phyloP scores from a whole-genome alignment of 257 asterid genomes.

The Dorcoceras hygrometricum region DNA sequence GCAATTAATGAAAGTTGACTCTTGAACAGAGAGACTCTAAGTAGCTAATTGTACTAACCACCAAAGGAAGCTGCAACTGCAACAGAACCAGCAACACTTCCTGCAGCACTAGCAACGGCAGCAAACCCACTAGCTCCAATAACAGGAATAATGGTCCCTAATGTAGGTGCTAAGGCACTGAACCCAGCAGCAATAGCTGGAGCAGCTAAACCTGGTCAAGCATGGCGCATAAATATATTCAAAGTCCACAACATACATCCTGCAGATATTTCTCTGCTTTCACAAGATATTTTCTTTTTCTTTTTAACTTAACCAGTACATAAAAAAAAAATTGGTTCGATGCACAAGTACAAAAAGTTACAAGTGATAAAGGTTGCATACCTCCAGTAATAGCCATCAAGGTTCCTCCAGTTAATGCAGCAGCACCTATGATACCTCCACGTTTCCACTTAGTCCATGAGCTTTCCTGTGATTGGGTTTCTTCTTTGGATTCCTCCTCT shows the following conservation, averaged over 20 bases:
- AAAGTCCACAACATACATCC: neutral
- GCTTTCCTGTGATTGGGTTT: constrained; percentile 42
- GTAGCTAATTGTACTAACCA: constrained; percentile 37
- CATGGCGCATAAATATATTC: constrained; percentile 2
- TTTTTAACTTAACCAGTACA: neutral
- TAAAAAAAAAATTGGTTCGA: neutral
- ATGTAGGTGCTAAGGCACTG: constrained; percentile 85
- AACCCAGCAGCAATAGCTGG: constrained; percentile 99
- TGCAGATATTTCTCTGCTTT: neutral
- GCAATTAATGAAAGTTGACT: constrained; percentile 11
- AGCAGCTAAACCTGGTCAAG: constrained; percentile 75
- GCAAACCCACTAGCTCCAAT: constrained; percentile 96
- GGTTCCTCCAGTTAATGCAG: constrained; percentile 97
- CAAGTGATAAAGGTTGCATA: constrained; percentile 27
- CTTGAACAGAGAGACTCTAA: neutral
- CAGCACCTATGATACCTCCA: constrained; percentile 96
- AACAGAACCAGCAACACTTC: constrained; percentile 95
- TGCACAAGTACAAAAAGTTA: neutral
- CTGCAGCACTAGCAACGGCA: constrained; percentile 93
- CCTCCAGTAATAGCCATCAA: constrained; percentile 96
- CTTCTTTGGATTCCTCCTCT: constrained; percentile 65
- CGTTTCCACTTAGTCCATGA: constrained; percentile 87
- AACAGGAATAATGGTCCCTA: constrained; percentile 82
- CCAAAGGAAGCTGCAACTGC: constrained; percentile 99
- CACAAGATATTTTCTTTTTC: neutral